Percentiles rank a stretch among this genome's conserved stretches.
Evolutionary conservation across 257 asterid species (phyloP).

Genomic region (Solanum pinnatisectum): DNA sequence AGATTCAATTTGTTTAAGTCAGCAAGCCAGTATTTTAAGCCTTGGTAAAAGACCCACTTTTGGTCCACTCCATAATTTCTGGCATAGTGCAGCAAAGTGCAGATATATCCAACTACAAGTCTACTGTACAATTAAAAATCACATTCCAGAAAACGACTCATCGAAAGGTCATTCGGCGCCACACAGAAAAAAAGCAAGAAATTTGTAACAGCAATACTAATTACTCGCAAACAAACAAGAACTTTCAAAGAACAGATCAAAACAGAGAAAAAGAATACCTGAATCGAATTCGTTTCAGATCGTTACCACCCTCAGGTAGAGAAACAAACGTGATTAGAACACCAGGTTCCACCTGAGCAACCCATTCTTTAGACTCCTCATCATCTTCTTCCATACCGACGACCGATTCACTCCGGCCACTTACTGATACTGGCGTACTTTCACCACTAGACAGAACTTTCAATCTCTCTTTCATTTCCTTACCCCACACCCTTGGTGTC

Average conservation of each 20-base stretch:
- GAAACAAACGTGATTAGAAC: slow-evolving; percentile 84
- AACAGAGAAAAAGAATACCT: slow-evolving; percentile 33
- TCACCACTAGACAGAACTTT: slow-evolving; percentile 78
- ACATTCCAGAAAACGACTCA: slow-evolving; percentile 28
- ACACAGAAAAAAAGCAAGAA: slow-evolving; percentile 9
- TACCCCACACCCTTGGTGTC: slow-evolving; percentile 47
- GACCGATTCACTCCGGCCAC: slow-evolving; percentile 68
- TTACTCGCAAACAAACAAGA: slow-evolving; percentile 32
- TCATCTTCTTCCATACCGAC: slow-evolving; percentile 51
- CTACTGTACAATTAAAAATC: slow-evolving; percentile 20
- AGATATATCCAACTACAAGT: slow-evolving; percentile 40
- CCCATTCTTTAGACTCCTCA: slow-evolving; percentile 90
- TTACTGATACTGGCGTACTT: slow-evolving; percentile 79
- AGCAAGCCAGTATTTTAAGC: slow-evolving; percentile 24
- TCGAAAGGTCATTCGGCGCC: slow-evolving; percentile 8
- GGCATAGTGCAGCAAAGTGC: slow-evolving; percentile 33
- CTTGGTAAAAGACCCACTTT: slow-evolving; percentile 43
- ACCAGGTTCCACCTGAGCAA: slow-evolving; percentile 98
- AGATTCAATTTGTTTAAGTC: slow-evolving; percentile 29
- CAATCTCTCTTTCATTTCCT: slow-evolving; percentile 54
- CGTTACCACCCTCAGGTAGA: slow-evolving; percentile 80
- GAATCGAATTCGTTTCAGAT: slow-evolving; percentile 83
- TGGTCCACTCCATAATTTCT: slow-evolving; percentile 59
- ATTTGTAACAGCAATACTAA: slow-evolving; percentile 20
- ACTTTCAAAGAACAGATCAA: slow-evolving; percentile 16